A percentile compares a stretch with the other conserved stretches of the same genome.
These are phyloP conservation scores for Exophiala sideris DNA, from an alignment of 2,329 filamentous ascomycete genomes.

Conservation along the genomic window DNA sequence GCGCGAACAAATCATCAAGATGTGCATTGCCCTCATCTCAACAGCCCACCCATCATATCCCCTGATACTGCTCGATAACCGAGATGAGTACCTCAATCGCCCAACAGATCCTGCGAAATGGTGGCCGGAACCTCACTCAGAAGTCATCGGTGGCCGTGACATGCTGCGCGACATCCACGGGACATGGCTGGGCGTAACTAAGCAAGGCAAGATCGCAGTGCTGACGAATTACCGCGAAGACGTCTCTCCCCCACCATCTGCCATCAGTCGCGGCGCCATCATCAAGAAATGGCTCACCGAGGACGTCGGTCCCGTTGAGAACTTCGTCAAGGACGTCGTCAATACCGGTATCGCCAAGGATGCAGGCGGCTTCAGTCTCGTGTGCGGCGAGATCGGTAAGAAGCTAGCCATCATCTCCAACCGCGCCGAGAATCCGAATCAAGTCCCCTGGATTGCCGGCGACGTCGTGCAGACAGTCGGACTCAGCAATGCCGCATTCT, in stretches of 20 bases:
- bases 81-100: slow-evolving; percentile 65
- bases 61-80: slow-evolving; percentile 72
- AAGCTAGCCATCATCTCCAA: slow-evolving; percentile 61
- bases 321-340: slow-evolving; percentile 55
- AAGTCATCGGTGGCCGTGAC: slow-evolving; percentile 61
- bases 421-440: slow-evolving; percentile 51
- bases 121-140: slow-evolving; percentile 55
- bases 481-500: slow-evolving; percentile 60
- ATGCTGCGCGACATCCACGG: slow-evolving; percentile 58
- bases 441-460: slow-evolving; percentile 51
- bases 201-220: slow-evolving; percentile 58
- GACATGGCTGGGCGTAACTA: slow-evolving; percentile 63
- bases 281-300: slow-evolving; percentile 58
- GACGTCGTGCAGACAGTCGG: slow-evolving; percentile 52
- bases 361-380: slow-evolving; percentile 62
- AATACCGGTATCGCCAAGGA: slow-evolving; percentile 53
- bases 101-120: slow-evolving; percentile 58
- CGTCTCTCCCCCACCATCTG: slow-evolving; percentile 43
- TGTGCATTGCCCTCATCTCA: slow-evolving; percentile 76
- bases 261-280: slow-evolving; percentile 55
- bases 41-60: slow-evolving; percentile 73
- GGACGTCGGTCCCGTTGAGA: slow-evolving; percentile 41
- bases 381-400: slow-evolving; percentile 56
- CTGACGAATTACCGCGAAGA: slow-evolving; percentile 64
- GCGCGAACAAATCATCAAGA: slow-evolving; percentile 34